Base-by-base conservation (phyloP, 352 stramenopile species). In the Sclerospora graminicola region DNA sequence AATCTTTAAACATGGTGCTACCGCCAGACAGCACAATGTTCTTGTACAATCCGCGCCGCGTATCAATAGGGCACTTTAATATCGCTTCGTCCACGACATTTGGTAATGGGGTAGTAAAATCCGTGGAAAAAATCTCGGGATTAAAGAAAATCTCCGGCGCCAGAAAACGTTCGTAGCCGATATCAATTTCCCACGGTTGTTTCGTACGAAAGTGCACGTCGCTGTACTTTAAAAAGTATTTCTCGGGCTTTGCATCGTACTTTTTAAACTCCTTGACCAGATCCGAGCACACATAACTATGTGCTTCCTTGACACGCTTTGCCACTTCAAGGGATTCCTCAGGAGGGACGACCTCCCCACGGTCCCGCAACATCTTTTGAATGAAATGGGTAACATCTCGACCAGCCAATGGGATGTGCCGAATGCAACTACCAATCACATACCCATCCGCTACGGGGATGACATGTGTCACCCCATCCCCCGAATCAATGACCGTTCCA, bases 1-100 rank as follows among this genome's bases (percentile, higher is more conserved):
- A 98, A 61, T 97, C 86, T 57, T 97, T 97, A 58, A 98, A 98
- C 84, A 97, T 97, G n/a, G 92, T 98, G 45, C 79, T 94, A 34
- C 93, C 93, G 44, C 93, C 93, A 23, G 80, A 95, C 7, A 98
- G 66, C 42, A 98, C 90, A 58, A 98, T 97, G 67, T 98, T 98
- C 63, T 95, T 96, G 80, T 97, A 98, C 19, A 98, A 59, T 13
- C 82, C 84, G 29, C 91, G 72, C 0, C 92, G 75, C 31, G 85
- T 96, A 63, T 98, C 93, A 60, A 98, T 97, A 7, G 92, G 92
- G 43, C 89, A 97, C 56, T 95, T 94, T 42, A 97, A 67, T 47
- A 98, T 98, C 4, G 83, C 80, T 49, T 98, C 70, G 54, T 98
- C 93, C 33, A 98, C 92, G 19, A 98, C 84, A 21, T 95, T 85